A percentile compares a stretch with the other conserved stretches of the same genome.
Conservation (phyloP, 768 basidiomycete species). For the Termitomyces sp. region DNA sequence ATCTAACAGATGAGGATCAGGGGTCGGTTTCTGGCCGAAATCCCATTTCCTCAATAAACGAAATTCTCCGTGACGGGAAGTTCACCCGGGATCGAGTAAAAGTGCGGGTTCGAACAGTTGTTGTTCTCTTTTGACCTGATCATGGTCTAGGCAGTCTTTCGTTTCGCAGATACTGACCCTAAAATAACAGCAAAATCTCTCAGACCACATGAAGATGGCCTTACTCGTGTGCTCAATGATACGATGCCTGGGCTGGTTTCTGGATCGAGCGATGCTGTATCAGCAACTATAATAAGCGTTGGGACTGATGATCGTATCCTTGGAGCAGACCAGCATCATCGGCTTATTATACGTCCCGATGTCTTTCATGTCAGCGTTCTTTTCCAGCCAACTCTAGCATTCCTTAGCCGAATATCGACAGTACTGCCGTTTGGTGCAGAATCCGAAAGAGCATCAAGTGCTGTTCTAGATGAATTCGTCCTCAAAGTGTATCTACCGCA, state of each 20-base stretch:
- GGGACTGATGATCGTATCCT: slow-evolving; percentile 72
- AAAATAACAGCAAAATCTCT: slow-evolving; percentile 66
- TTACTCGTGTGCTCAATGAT: slow-evolving; percentile 77
- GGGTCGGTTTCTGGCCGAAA: slow-evolving; percentile 75
- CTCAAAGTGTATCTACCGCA: slow-evolving; percentile 90
- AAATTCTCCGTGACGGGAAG: slow-evolving; percentile 81
- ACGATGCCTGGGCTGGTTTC: slow-evolving; percentile 94
- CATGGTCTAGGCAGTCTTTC: slow-evolving; percentile 66
- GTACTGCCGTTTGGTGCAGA: slow-evolving; percentile 71
- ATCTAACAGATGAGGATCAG: slow-evolving; percentile 88
- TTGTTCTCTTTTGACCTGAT: not conserved
- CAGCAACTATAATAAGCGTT: slow-evolving; percentile 52
- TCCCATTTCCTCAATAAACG: slow-evolving; percentile 90
- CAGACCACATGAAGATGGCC: slow-evolving; percentile 74
- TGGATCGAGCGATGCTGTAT: slow-evolving; percentile 56
- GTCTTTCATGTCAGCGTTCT: slow-evolving; percentile 92
- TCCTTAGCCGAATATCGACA: slow-evolving; percentile 67
- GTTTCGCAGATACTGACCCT: slow-evolving; percentile 84
- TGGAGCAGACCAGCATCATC: slow-evolving; percentile 74
- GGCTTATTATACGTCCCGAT: slow-evolving; percentile 80
- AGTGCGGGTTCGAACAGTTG: slow-evolving; percentile 31
- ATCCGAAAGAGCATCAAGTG: slow-evolving; percentile 56
- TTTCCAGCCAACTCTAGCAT: slow-evolving; percentile 90
- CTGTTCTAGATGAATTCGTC: slow-evolving; percentile 89
- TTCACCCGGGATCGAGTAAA: slow-evolving; percentile 75